Evolutionary conservation across 495 filamentous ascomycete genomes (phyloP).

Genomic region (Penicillium desertorum): DNA sequence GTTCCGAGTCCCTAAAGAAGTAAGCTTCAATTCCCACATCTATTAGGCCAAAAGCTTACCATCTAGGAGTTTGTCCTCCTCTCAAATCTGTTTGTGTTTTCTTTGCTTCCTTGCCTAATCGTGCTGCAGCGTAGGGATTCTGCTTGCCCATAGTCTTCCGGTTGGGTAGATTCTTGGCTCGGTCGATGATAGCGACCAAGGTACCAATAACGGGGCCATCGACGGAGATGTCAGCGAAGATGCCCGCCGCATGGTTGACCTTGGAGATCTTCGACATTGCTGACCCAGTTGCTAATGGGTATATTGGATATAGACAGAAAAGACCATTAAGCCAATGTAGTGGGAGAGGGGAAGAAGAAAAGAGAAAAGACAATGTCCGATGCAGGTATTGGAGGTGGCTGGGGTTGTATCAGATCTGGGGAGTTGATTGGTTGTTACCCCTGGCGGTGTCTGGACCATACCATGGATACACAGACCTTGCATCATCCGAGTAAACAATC

Average conservation of each 20-base stretch:
- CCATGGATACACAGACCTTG: constrained; percentile 21
- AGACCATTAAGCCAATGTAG: constrained; percentile 15
- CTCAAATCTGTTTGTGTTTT: constrained; percentile 93
- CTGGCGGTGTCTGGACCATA: constrained; percentile 24
- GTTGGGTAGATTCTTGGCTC: constrained; percentile 95
- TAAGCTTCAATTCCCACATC: constrained; percentile 14
- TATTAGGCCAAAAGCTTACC: constrained; percentile 55
- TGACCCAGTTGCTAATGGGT: not conserved
- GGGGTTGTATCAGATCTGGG: constrained; percentile 14
- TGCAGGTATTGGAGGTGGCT: constrained; percentile 30
- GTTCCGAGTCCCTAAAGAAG: constrained; percentile 83
- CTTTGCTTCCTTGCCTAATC: constrained; percentile 95
- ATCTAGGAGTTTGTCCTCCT: constrained; percentile 93
- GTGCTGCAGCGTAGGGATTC: constrained; percentile 92
- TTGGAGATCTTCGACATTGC: constrained; percentile 38
- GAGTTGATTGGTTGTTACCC: constrained; percentile 23
- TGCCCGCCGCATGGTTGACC: constrained; percentile 78
- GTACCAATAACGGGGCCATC: constrained; percentile 95
- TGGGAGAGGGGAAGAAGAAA: constrained; percentile 12
- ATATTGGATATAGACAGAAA: not conserved
- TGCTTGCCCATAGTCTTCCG: constrained; percentile 97
- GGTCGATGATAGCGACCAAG: constrained; percentile 85
- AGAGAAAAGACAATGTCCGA: constrained; percentile 22
- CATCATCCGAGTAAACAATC: constrained; percentile 5
- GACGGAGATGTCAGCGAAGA: constrained; percentile 92